Evolutionary conservation across 768 basidiomycete species (phyloP), one percentile per base, ranked within the genome.

Genomic region (Suillus luteus): DNA sequence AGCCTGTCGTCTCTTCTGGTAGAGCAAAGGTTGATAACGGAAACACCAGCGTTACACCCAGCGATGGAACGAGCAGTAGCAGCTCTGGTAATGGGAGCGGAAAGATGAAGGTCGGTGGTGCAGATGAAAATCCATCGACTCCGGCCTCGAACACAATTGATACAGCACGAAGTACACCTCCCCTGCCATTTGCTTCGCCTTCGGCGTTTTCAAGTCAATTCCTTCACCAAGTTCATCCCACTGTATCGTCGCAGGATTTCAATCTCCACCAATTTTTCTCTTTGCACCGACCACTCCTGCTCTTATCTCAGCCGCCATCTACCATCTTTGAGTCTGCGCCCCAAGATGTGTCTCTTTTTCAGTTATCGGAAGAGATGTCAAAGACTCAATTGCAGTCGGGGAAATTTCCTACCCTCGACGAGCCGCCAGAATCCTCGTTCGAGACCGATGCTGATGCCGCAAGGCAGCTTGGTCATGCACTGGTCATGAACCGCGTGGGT

Each of bases 231-330:
- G 62, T 77, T 12, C 89, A 91, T 67, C 88, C 87, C 1, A 68
- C 82, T 31, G 69, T 93, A 62, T 85, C 81, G 61, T 72, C 88
- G 12, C 85, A 87, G 66, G 90, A 91, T 67, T 87, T 90, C 75
- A 90, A 87, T 70, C 82, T 93, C 12, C 91, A 93, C 72, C 89
- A 91, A 61, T 94, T 95, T 76, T 94, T 95, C 77, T 85, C 92
- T 3, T 79, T 92, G 38, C 88, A 94, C 69, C 85, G 92, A 14
- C 92, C 92, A 1, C 80, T 94, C 2, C 84, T 93, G 24, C 83
- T 91, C 43, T 80, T 93, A 49, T 77, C 83, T 35, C 83, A 88
- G 65, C 86, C 91, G 0, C 68, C 86, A 0, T 78, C 85, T 10
- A 77, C 86, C 62, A 79, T 92, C 62, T 83, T 84, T 64, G 81